Evolutionary conservation across 352 stramenopile genomes (phyloP), one percentile per base, ranked within the genome.

Genomic region (Phytophthora chlamydospora): DNA sequence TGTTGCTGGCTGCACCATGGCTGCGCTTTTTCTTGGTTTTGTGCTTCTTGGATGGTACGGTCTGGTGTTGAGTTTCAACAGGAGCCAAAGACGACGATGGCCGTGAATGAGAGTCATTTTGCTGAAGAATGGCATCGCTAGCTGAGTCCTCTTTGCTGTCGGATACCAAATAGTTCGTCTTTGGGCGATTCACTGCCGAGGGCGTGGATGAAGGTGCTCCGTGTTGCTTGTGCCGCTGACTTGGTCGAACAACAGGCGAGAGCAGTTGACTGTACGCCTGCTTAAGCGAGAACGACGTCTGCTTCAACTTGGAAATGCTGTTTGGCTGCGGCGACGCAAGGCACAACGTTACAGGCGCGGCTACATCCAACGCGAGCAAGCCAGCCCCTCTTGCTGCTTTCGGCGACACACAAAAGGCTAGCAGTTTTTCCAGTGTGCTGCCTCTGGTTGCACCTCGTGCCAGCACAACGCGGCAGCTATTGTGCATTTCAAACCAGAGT

Each of bases 401-500:
- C 19, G 44, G 42, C 4, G 45, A 62, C 55, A 61, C 62, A 41
- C 71, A 89, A 47, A 88, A 89, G 11, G 73, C 65, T 17, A 91
- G 35, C 0, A 91, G 71, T 17, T 76, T 76, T 46, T 91, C 80
- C 6, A 89, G 39, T 13, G 75, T 77, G 39, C 66, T 78, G 9
- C 46, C 51, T 5, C 11, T 32, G n/a, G 47, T 49, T 6, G 56
- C 65, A 33, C 51, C 60, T 58, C 50, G 60, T 17, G 48, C 43
- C 16, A 91, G 52, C 4, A 73, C 67, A 2, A 46, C 62, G 27
- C 75, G 70, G 43, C 80, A 90, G 40, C 69, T 73, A 21, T 73
- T 64, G 36, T 84, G 56, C 78, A 91, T 83, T 17, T 87, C 74
- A 24, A 76, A 82, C 83, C 83, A 90, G 39, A 90, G 58, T 6